Evolutionary conservation across 495 filamentous ascomycete genomes (phyloP).

Genomic region (Aspergillus campestris): DNA sequence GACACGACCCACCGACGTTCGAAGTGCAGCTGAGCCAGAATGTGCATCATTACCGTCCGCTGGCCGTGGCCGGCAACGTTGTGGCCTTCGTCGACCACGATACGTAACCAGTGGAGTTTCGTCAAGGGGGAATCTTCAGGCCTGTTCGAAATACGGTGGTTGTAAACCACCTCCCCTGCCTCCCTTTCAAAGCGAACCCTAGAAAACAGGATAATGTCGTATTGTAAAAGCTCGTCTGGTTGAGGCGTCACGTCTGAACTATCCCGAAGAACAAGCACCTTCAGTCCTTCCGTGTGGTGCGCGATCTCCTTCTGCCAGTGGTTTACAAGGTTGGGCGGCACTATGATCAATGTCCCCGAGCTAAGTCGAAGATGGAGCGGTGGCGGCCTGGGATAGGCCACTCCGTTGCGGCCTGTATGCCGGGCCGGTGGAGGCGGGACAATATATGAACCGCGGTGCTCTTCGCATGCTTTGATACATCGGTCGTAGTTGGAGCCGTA

Average conservation of each 20-base stretch:
- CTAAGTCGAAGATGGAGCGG: conserved; percentile 52
- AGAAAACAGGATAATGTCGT: conserved; percentile 76
- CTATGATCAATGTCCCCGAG: conserved; percentile 52
- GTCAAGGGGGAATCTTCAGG: conserved; percentile 52
- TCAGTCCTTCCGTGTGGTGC: conserved; percentile 63
- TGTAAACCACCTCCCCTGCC: conserved; percentile 24
- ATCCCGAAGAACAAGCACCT: conserved; percentile 49
- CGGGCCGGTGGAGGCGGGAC: conserved; percentile 41
- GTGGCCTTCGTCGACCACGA: conserved; percentile 91
- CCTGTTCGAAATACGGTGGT: conserved; percentile 23
- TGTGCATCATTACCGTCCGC: conserved; percentile 55
- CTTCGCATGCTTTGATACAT: conserved; percentile 49
- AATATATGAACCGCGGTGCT: conserved; percentile 45
- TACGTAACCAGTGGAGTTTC: conserved; percentile 69
- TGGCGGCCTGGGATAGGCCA: conserved; percentile 27
- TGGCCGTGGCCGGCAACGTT: conserved; percentile 54
- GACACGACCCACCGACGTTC: conserved; percentile 84
- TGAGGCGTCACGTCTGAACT: conserved; percentile 49
- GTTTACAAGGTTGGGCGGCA: conserved; percentile 41
- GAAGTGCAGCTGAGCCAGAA: conserved; percentile 59
- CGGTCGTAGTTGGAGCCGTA: conserved; percentile 28
- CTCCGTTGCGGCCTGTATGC: conserved; percentile 33
- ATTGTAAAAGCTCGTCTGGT: conserved; percentile 49
- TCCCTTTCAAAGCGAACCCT: conserved; percentile 63
- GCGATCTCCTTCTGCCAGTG: conserved; percentile 53